Conservation (phyloP, 179 eudicot genomes). For the Beta macrorhiza region DNA sequence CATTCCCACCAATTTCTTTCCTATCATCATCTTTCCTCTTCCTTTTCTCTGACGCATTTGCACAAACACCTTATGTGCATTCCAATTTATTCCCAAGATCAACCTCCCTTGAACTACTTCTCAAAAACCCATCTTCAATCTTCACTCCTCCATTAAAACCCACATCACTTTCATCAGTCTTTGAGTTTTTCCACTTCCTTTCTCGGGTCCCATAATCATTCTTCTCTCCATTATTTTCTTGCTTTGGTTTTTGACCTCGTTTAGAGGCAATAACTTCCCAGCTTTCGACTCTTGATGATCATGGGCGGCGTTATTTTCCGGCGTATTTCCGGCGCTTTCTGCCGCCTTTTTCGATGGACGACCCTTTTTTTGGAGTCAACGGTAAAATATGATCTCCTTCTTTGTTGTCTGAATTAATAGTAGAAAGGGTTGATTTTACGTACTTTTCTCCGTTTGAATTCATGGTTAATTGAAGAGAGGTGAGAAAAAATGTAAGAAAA, state of each 20-base stretch:
- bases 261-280: background rate
- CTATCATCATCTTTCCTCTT: slow-evolving; percentile 16
- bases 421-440: no score
- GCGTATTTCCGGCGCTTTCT: no score
- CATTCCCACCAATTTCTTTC: slow-evolving; percentile 20
- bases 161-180: slow-evolving; percentile 1
- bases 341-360: slow-evolving; percentile 15
- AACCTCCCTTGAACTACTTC: no score
- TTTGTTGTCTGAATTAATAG: no score
- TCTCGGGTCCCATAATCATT: background rate
- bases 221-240: background rate
- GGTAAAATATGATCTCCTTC: background rate
- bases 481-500: no score
- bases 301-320: no score
- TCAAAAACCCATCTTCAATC: no score
- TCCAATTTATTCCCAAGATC: background rate
- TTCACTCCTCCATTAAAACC: slow-evolving; percentile 6
- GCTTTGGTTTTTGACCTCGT: slow-evolving; percentile 7
- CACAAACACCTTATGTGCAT: slow-evolving; percentile 39
- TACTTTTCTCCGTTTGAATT: no score
- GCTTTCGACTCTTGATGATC: background rate
- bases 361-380: slow-evolving; percentile 25
- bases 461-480: no score
- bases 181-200: background rate
- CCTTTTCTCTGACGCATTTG: slow-evolving; percentile 33